Percentiles rank a stretch among this genome's conserved stretches.
phyloP scores from a whole-genome alignment of 2,329 filamentous ascomycete species.

The Penicillium sp. region DNA sequence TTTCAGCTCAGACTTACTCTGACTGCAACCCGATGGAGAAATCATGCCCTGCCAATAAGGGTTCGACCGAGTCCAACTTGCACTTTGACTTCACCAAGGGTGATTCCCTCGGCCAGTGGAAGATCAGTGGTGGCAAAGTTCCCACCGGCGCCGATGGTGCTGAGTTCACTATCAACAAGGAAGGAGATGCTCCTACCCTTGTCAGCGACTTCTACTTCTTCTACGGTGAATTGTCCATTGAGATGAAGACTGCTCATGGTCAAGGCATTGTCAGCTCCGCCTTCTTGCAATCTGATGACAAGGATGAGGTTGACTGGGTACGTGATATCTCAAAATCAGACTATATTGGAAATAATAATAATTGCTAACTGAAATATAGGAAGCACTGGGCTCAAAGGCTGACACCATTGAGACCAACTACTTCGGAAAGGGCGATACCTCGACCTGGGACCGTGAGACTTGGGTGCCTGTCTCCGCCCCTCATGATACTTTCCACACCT shows the following conservation, averaged over 20 bases:
- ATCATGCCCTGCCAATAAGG: conserved; percentile 66
- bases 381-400: conserved; percentile 37
- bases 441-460: conserved; percentile 76
- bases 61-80: conserved; percentile 53
- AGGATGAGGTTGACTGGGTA: conserved; percentile 97
- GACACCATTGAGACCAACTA: conserved; percentile 74
- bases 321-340: conserved; percentile 60
- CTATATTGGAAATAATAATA: conserved; percentile 49
- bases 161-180: conserved; percentile 71
- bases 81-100: conserved; percentile 47
- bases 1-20: conserved; percentile 68
- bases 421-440: conserved; percentile 86
- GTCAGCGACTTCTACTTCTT: conserved; percentile 94
- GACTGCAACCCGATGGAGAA: conserved; percentile 65
- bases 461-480: conserved; percentile 67
- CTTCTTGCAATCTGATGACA: conserved; percentile 85
- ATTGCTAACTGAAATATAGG: conserved; percentile 47
- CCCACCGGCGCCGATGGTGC: conserved; percentile 69
- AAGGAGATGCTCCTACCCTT: conserved; percentile 83
- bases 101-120: conserved; percentile 57
- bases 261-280: conserved; percentile 88
- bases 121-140: conserved; percentile 64
- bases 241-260: conserved; percentile 80
- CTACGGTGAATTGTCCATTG: conserved; percentile 87
- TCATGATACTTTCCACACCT: conserved; percentile 46